Percentiles rank a stretch among this genome's conserved stretches.
Conservation (phyloP, 768 basidiomycete genomes). For the Leccinum broughii region DNA sequence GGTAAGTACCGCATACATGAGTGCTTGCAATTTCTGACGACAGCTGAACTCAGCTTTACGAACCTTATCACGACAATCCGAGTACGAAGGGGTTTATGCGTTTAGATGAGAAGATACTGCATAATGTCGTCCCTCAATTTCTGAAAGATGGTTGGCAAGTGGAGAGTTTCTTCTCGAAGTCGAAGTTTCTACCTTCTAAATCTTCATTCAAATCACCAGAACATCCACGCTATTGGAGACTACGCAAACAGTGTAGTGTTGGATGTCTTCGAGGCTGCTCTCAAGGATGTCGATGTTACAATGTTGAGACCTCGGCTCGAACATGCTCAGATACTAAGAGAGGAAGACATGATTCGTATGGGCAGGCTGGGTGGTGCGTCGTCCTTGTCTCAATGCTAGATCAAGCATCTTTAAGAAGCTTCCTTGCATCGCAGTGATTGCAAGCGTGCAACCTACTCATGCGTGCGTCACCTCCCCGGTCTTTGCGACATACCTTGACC, state of each 20-base stretch:
- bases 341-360: slow-evolving; percentile 72
- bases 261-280: slow-evolving; percentile 74
- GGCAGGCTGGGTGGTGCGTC: slow-evolving; percentile 73
- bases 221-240: slow-evolving; percentile 87
- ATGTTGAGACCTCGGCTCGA: slow-evolving; percentile 79
- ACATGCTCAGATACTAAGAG: slow-evolving; percentile 85
- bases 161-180: slow-evolving; percentile 45
- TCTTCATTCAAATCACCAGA: slow-evolving; percentile 44
- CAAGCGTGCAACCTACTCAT: slow-evolving; percentile 89
- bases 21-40: neutral
- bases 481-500: neutral
- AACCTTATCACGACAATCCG: slow-evolving; percentile 82
- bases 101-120: slow-evolving; percentile 58
- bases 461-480: slow-evolving; percentile 46
- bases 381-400: neutral
- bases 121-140: slow-evolving; percentile 64
- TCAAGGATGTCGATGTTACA: slow-evolving; percentile 60
- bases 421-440: slow-evolving; percentile 60
- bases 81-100: slow-evolving; percentile 78
- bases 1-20: slow-evolving; percentile 39
- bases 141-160: slow-evolving; percentile 88
- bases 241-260: slow-evolving; percentile 83
- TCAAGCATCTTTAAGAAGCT: neutral
- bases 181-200: neutral
- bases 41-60: slow-evolving; percentile 49